These are phyloP conservation scores for Fusarium irregulare DNA, from an alignment of 2,329 filamentous ascomycete genomes.

Conservation along the genomic window DNA sequence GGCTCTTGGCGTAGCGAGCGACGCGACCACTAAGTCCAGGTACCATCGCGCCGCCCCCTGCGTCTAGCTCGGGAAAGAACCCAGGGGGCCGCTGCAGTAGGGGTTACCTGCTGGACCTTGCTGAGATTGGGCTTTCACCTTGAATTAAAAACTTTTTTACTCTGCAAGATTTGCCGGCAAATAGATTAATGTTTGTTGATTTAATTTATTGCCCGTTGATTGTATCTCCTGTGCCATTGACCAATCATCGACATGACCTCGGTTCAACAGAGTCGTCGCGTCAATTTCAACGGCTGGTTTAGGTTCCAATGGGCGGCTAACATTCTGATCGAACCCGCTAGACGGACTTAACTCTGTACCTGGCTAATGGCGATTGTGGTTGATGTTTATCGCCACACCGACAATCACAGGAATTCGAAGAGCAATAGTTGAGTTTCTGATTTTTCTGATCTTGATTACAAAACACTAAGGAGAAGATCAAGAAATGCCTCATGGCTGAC, in stretches of 20 bases:
- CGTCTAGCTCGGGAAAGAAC: not conserved
- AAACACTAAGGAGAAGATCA: not conserved
- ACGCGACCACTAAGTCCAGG: slow-evolving; percentile 37
- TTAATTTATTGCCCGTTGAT: not conserved
- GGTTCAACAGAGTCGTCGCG: not conserved
- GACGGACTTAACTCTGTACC: slow-evolving; percentile 22
- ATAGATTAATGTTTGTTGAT: slow-evolving; percentile 3
- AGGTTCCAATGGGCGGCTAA: slow-evolving; percentile 20
- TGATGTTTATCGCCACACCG: slow-evolving; percentile 26
- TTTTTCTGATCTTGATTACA: not conserved
- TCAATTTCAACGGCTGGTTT: slow-evolving; percentile 6
- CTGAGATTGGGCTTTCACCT: slow-evolving; percentile 4
- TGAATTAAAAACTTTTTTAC: not conserved
- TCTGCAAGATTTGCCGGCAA: not conserved
- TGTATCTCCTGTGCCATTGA: not conserved
- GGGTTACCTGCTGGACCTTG: slow-evolving; percentile 11
- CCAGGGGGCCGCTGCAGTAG: slow-evolving; percentile 24
- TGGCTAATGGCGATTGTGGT: slow-evolving; percentile 23
- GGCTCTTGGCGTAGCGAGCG: slow-evolving; percentile 32
- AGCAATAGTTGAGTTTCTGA: not conserved
- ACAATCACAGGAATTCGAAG: not conserved
- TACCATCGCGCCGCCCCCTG: slow-evolving; percentile 35
- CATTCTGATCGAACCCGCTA: not conserved
- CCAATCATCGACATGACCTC: slow-evolving; percentile 9
- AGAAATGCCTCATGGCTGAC: not conserved